These are phyloP conservation scores for Daucus carota DNA, from an alignment of 129 eudicot genomes.

Conservation along the genomic window DH1_v3.0 NC_030385.2:44002501-44003000, in stretches of 20 bases:
- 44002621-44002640: background rate
- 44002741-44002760: background rate
- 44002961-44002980: conserved; percentile 77
- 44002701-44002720: background rate
- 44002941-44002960: background rate
- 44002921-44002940: background rate
- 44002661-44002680: background rate
- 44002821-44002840: conserved; percentile 97
- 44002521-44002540: conserved; percentile 35
- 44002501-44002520: conserved; percentile 88
- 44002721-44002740: background rate
- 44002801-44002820: conserved; percentile 96
- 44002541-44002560: conserved; percentile 52
- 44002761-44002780: conserved; percentile 43
- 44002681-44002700: background rate
- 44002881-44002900: background rate
- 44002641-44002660: background rate
- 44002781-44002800: conserved; percentile 84
- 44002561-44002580: conserved; percentile 35
- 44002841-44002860: conserved; percentile 87
- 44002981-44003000: conserved; percentile 96
- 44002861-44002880: conserved; percentile 5
- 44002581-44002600: conserved; percentile 80
- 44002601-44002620: conserved; percentile 31
- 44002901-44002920: background rate